These are phyloP conservation scores for Prunus fruticosa DNA, from an alignment of 306 rosid genomes.

Conservation along the genomic window DNA sequence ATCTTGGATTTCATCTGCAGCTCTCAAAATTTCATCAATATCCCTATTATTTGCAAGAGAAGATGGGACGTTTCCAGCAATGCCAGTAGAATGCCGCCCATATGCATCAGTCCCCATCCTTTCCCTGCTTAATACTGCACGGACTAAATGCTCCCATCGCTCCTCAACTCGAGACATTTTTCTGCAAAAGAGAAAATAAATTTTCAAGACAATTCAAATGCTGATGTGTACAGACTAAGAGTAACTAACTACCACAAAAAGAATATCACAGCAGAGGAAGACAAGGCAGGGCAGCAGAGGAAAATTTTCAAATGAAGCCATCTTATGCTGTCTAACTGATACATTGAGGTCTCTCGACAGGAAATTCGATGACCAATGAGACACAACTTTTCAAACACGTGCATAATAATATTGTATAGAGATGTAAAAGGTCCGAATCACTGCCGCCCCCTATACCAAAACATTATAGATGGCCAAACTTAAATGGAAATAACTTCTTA, in stretches of 20 bases:
- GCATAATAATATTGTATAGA: too few species aligned
- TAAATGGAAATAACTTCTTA: neutral
- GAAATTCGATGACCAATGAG: too few species aligned
- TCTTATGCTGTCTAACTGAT: too few species aligned
- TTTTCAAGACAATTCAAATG: neutral
- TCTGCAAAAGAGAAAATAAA: slow-evolving; percentile 17
- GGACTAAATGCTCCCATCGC: slow-evolving; percentile 88
- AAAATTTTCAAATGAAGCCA: too few species aligned
- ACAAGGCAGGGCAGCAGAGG: too few species aligned
- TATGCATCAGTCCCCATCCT: slow-evolving; percentile 69
- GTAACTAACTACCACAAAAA: too few species aligned
- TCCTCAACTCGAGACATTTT: slow-evolving; percentile 79
- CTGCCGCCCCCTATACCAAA: too few species aligned
- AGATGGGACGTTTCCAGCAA: slow-evolving; percentile 88
- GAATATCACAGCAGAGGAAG: too few species aligned
- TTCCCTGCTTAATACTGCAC: slow-evolving; percentile 73
- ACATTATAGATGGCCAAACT: neutral
- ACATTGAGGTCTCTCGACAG: too few species aligned
- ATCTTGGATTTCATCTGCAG: slow-evolving; percentile 94
- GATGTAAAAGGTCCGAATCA: too few species aligned
- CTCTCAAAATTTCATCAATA: slow-evolving; percentile 90
- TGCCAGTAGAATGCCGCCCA: slow-evolving; percentile 64
- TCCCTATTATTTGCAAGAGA: slow-evolving; percentile 91
- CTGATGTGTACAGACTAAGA: neutral
- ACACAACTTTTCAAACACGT: too few species aligned